Evolutionary conservation across 164 flowering plant species (phyloP), one percentile per base, ranked within the genome.

Genomic region (Amborella trichopoda): DNA sequence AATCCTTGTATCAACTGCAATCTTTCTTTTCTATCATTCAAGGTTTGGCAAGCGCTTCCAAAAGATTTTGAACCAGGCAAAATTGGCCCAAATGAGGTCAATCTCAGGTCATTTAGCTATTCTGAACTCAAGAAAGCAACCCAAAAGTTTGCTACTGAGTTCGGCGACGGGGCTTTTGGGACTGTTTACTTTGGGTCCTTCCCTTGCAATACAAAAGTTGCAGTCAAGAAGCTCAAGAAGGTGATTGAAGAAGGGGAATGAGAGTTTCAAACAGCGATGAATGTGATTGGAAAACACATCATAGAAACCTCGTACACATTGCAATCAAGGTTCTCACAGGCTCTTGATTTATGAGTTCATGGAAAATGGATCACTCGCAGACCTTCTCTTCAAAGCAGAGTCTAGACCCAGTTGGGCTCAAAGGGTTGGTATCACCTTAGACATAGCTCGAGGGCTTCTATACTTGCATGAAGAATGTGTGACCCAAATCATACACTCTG

Each of bases 391-490:
- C 40, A 53, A 39, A 6, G n/a, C n/a, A n/a, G 39, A 53, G 26
- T 9, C 19, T 5, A 33, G n/a, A 0, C 61, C 58, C 3, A 0
- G 3, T 6, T 64, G 63, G 68, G 21, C 49, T 6, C 44, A 49
- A 40, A 58, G 68, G 44, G 39, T 54, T 16, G 12, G 24, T 40
- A 58, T 58, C 32, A 63, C 63, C 16, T 18, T 54, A 3, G 30
- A 47, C 12, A 32, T 63, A 11, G 67, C 62, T 3, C 52, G 51
- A 48, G 67, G 62, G n/a, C n/a, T n/a, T n/a, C n/a, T n/a, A n/a
- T n/a, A n/a, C n/a, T n/a, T n/a, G n/a, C n/a, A n/a, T n/a, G n/a
- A n/a, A n/a, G n/a, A n/a, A n/a, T n/a, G n/a, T n/a, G n/a, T n/a
- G n/a, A n/a, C n/a, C n/a, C n/a, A n/a, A n/a, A n/a, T n/a, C n/a